These are phyloP conservation scores for Royoungia palumana DNA, from an alignment of 768 basidiomycete genomes.

Conservation along the genomic window DNA sequence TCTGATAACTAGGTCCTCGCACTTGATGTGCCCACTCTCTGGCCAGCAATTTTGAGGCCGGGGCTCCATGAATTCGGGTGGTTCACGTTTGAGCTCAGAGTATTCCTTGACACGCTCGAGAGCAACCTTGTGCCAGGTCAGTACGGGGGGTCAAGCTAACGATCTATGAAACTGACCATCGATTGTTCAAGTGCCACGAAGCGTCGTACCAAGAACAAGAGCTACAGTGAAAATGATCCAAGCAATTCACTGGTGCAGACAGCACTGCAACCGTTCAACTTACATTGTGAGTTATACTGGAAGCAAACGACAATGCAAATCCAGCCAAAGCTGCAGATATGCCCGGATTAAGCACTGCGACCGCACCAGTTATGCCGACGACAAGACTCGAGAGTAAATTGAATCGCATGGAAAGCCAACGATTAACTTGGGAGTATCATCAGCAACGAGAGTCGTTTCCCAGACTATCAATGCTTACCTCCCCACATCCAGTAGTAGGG, in stretches of 20 bases:
- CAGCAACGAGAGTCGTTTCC: conserved; percentile 2
- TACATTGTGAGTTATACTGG: conserved; percentile 68
- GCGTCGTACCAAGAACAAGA: conserved; percentile 70
- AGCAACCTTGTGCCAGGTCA: conserved; percentile 52
- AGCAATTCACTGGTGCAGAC: conserved; percentile 15
- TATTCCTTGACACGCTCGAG: conserved; percentile 91
- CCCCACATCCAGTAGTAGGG: conserved; percentile 94
- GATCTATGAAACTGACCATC: conserved; percentile 54
- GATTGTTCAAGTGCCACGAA: conserved; percentile 89
- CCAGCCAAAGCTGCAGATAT: conserved; percentile 83
- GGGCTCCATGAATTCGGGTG: conserved; percentile 82
- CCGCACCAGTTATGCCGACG: conserved; percentile 67
- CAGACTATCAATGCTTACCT: conserved; percentile 39
- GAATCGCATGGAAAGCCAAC: conserved; percentile 89
- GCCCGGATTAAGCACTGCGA: conserved; percentile 62
- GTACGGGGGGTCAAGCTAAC: background rate
- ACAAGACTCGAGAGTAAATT: conserved; percentile 72
- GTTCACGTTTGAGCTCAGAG: conserved; percentile 73
- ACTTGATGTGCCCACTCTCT: conserved; percentile 59
- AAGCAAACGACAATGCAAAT: conserved; percentile 82
- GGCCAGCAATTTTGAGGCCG: conserved; percentile 84
- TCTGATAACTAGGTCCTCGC: conserved; percentile 71
- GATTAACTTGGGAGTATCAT: conserved; percentile 56
- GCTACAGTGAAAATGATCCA: conserved; percentile 26
- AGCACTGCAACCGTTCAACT: background rate